Percentiles rank a stretch among this genome's conserved stretches.
Evolutionary conservation across 2,329 filamentous ascomycete genomes (phyloP).

Genomic region (Cladosporium velox): DNA sequence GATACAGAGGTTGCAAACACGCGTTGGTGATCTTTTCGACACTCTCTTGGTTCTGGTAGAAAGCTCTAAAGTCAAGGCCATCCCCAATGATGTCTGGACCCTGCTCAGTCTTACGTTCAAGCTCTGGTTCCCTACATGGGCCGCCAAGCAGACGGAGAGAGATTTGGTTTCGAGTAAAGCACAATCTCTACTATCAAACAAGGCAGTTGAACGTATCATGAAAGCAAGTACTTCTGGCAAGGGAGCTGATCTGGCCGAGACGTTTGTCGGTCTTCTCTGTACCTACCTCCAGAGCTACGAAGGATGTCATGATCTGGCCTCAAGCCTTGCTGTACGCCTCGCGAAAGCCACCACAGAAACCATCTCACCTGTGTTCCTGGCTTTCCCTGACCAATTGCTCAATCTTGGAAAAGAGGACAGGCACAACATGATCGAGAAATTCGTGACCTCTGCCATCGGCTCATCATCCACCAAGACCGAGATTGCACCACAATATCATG

Average conservation of each 20-base stretch:
- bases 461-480: not conserved
- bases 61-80: slow-evolving; percentile 5
- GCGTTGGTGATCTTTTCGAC: slow-evolving; percentile 19
- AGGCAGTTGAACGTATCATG: not conserved
- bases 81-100: slow-evolving; percentile 2
- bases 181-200: not conserved
- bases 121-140: slow-evolving; percentile 19
- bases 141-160: not conserved
- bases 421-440: not conserved
- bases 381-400: slow-evolving; percentile 9
- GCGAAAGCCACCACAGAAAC: not conserved
- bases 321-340: not conserved
- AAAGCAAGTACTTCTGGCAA: slow-evolving; percentile 15
- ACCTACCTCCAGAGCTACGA: slow-evolving; percentile 6
- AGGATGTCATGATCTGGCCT: slow-evolving; percentile 1
- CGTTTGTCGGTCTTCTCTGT: slow-evolving; percentile 11
- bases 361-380: slow-evolving; percentile 3
- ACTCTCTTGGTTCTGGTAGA: slow-evolving; percentile 16
- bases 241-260: slow-evolving; percentile 2
- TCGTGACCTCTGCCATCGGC: not conserved
- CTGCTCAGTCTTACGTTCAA: slow-evolving; percentile 10
- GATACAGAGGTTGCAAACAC: slow-evolving; percentile 20
- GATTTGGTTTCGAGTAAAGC: not conserved
- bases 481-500: not conserved
- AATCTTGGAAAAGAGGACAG: slow-evolving; percentile 1